A percentile compares a stretch with the other conserved stretches of the same genome.
Evolutionary conservation across 495 filamentous ascomycete genomes (phyloP).

Genomic region (Diplogelasinospora grovesii): DNA sequence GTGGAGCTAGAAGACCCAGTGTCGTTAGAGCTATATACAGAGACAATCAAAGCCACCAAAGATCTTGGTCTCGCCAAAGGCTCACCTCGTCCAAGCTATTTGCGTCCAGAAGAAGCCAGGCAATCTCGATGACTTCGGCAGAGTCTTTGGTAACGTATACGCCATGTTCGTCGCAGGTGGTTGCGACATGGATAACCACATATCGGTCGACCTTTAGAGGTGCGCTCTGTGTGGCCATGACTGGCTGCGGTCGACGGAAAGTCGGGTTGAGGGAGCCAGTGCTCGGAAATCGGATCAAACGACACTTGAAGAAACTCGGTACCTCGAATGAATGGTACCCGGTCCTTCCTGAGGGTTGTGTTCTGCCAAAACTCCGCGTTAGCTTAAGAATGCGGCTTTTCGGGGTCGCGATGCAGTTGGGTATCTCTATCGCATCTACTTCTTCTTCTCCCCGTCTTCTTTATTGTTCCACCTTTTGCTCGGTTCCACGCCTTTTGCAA

Average conservation of each 20-base stretch:
- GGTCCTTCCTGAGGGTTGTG: too few relatives aligned
- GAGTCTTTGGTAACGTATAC: constrained; percentile 99
- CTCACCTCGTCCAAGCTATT: constrained; percentile 86
- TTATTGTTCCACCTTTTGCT: too few relatives aligned
- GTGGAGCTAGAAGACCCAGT: constrained; percentile 58
- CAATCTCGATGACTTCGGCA: constrained; percentile 96
- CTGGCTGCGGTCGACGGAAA: constrained; percentile 9
- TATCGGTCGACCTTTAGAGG: constrained; percentile 78
- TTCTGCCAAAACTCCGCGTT: too few relatives aligned
- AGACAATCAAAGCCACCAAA: constrained; percentile 3
- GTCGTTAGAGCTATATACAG: too few relatives aligned
- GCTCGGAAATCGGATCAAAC: too few relatives aligned
- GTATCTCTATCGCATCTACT: too few relatives aligned
- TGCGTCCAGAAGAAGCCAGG: constrained; percentile 92
- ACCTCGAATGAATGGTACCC: too few relatives aligned
- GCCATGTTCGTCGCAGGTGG: constrained; percentile 97
- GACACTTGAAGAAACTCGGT: too few relatives aligned
- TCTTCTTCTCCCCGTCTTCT: too few relatives aligned
- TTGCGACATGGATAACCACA: constrained; percentile 95
- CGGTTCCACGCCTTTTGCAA: too few relatives aligned
- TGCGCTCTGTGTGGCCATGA: constrained; percentile 41
- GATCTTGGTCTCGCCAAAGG: constrained; percentile 11
- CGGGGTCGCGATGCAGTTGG: constrained; percentile 9
- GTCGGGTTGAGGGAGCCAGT: too few relatives aligned
- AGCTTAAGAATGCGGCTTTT: too few relatives aligned